These are phyloP conservation scores for Colletotrichum magnum DNA, from an alignment of 2,329 filamentous ascomycete genomes.

Conservation along the genomic window DNA sequence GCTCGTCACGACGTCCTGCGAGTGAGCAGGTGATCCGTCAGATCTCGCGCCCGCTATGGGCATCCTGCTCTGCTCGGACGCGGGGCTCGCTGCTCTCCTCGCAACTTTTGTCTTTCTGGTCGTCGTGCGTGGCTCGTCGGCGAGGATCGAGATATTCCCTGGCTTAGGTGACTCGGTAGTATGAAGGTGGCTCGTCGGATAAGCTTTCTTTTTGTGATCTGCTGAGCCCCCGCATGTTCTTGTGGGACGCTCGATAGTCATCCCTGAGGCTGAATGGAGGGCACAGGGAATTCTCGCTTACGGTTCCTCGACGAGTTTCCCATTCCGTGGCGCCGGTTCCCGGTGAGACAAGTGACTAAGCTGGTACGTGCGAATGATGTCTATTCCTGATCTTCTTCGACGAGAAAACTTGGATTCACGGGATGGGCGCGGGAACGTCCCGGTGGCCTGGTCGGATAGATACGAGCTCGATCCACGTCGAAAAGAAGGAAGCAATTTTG, in stretches of 20 bases:
- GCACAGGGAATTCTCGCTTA: constrained; percentile 26
- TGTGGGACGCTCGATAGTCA: constrained; percentile 16
- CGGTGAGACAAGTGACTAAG: constrained; percentile 32
- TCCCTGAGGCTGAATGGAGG: constrained; percentile 2
- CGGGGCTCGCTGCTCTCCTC: constrained; percentile 1
- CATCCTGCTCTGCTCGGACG: constrained; percentile 10
- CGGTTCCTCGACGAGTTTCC: constrained; percentile 29
- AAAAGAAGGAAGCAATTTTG: neutral
- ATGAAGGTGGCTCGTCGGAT: constrained; percentile 3
- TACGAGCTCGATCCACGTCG: neutral
- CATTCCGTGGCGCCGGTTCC: constrained; percentile 34
- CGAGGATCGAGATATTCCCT: constrained; percentile 5
- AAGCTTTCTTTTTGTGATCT: constrained; percentile 23
- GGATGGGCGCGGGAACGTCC: constrained; percentile 17
- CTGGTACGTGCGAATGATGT: neutral
- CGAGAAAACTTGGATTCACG: constrained; percentile 20
- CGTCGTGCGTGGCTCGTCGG: no score
- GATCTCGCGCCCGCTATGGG: neutral
- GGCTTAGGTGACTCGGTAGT: neutral
- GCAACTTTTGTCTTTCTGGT: no score
- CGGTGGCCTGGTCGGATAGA: neutral
- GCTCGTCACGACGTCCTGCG: neutral
- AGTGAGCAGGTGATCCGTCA: neutral
- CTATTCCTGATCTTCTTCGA: neutral
- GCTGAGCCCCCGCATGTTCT: constrained; percentile 26